A percentile compares a stretch with the other conserved stretches of the same genome.
phyloP scores from a whole-genome alignment of 768 basidiomycete species.

The Chalciporus sphaerocephalus region DNA sequence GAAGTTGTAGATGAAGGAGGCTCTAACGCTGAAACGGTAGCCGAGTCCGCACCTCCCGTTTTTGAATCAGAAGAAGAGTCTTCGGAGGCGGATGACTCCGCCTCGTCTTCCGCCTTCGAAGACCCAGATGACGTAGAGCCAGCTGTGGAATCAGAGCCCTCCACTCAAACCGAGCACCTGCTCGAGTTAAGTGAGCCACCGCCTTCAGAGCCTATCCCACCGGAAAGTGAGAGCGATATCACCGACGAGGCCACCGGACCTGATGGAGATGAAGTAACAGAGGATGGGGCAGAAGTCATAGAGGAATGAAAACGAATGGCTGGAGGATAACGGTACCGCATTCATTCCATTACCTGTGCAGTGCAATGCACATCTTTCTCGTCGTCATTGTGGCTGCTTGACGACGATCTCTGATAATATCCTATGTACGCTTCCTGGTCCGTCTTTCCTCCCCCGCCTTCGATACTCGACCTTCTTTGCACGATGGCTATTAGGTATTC shows the following conservation, averaged over 20 bases:
- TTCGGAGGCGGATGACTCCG: slow-evolving; percentile 6
- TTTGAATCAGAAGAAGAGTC: slow-evolving; percentile 8
- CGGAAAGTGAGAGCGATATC: slow-evolving; percentile 34
- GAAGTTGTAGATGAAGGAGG: slow-evolving; percentile 11
- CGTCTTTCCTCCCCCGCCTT: slow-evolving; percentile 15
- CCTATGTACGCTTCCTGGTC: slow-evolving; percentile 7
- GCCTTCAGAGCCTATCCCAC: slow-evolving; percentile 30
- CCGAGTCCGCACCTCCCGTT: slow-evolving; percentile 4
- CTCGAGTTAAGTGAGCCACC: slow-evolving; percentile 30
- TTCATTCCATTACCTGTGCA: slow-evolving; percentile 11
- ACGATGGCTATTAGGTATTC: background rate
- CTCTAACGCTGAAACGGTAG: background rate
- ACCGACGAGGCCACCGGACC: slow-evolving; percentile 26
- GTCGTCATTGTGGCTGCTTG: slow-evolving; percentile 9
- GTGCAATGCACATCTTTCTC: background rate
- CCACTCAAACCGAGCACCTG: slow-evolving; percentile 2
- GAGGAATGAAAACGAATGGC: slow-evolving; percentile 2
- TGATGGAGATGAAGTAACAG: slow-evolving; percentile 19
- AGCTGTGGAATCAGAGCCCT: slow-evolving; percentile 7
- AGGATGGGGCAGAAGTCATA: slow-evolving; percentile 12
- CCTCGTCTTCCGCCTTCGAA: slow-evolving; percentile 1
- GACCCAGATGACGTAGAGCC: background rate
- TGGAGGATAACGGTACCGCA: slow-evolving; percentile 18
- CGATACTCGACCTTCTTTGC: background rate
- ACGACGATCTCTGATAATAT: slow-evolving; percentile 5